Percentiles rank a stretch among this genome's conserved stretches.
phyloP scores from a whole-genome alignment of 2,329 filamentous ascomycete genomes.

The Pseudogymnoascus sp. region DNA sequence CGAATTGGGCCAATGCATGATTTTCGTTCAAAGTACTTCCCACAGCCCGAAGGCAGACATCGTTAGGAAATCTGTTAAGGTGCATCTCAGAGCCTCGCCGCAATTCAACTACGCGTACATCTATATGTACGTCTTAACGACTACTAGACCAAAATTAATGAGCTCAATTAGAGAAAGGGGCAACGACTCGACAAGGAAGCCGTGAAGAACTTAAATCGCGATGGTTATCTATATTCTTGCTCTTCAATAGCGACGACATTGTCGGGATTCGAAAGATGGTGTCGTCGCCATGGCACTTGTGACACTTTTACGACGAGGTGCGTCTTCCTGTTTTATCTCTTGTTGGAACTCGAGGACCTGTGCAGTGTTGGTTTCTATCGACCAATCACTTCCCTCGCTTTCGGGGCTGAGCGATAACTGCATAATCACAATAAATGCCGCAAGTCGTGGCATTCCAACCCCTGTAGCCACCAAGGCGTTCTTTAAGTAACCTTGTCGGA shows the following conservation, averaged over 20 bases:
- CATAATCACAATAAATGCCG: not conserved
- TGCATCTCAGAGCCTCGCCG: not conserved
- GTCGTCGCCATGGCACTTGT: not conserved
- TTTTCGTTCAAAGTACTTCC: not conserved
- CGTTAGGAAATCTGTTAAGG: not conserved
- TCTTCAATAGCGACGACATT: not conserved
- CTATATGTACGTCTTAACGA: not conserved
- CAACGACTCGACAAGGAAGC: not conserved
- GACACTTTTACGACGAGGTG: not conserved
- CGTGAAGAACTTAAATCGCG: not conserved
- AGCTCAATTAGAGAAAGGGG: not conserved
- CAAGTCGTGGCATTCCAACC: not conserved
- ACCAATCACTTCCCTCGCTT: not conserved
- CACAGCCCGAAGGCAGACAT: not conserved
- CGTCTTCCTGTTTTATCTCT: not conserved
- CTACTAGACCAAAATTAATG: not conserved
- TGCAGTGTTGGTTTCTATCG: not conserved
- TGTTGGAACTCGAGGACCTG: not conserved
- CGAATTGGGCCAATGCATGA: not conserved
- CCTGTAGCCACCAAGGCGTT: not conserved
- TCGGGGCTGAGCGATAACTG: not conserved
- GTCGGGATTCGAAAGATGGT: not conserved
- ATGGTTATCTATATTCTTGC: not conserved
- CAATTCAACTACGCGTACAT: not conserved
- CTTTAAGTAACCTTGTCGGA: not conserved